phyloP scores from a whole-genome alignment of 495 filamentous ascomycete species.

The Penicillium verhagenii region DNA sequence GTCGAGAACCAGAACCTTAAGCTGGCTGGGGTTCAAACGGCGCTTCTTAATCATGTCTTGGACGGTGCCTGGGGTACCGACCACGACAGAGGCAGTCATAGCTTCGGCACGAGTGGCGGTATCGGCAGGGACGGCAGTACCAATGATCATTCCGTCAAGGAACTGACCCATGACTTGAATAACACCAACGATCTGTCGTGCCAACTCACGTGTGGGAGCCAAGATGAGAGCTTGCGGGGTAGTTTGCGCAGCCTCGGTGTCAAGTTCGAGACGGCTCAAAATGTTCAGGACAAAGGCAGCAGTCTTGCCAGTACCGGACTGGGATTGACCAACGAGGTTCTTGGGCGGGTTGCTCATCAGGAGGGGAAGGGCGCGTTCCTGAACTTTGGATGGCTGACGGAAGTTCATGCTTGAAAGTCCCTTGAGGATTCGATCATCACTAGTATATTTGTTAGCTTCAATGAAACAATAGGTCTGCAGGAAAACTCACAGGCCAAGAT shows the following conservation, averaged over 20 bases:
- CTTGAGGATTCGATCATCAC: slow-evolving; percentile 52
- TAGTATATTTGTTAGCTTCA: slow-evolving; percentile 20
- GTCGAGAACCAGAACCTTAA: slow-evolving; percentile 83
- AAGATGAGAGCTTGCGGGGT: slow-evolving; percentile 85
- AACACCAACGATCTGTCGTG: slow-evolving; percentile 89
- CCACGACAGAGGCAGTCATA: slow-evolving; percentile 72
- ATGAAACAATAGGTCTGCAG: background rate
- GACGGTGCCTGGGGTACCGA: slow-evolving; percentile 93
- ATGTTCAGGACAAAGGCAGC: slow-evolving; percentile 94
- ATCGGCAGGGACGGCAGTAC: slow-evolving; percentile 78
- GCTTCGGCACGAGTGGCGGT: slow-evolving; percentile 56
- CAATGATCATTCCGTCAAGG: slow-evolving; percentile 65
- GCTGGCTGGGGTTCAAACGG: slow-evolving; percentile 58
- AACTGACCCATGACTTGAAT: slow-evolving; percentile 79
- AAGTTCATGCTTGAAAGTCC: slow-evolving; percentile 81
- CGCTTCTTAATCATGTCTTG: slow-evolving; percentile 77
- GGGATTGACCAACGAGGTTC: slow-evolving; percentile 96
- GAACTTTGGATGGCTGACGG: slow-evolving; percentile 93
- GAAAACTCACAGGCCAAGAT: slow-evolving; percentile 73
- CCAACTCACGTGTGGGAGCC: slow-evolving; percentile 91
- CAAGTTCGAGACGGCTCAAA: slow-evolving; percentile 76
- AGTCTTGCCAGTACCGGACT: slow-evolving; percentile 98
- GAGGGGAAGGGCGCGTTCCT: slow-evolving; percentile 87
- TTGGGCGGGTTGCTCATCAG: slow-evolving; percentile 76
- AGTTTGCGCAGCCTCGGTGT: slow-evolving; percentile 43